Evolutionary conservation across 208 protist species (phyloP), one percentile per base, ranked within the genome.

Genomic region (Trypanosoma conorhini): DNA sequence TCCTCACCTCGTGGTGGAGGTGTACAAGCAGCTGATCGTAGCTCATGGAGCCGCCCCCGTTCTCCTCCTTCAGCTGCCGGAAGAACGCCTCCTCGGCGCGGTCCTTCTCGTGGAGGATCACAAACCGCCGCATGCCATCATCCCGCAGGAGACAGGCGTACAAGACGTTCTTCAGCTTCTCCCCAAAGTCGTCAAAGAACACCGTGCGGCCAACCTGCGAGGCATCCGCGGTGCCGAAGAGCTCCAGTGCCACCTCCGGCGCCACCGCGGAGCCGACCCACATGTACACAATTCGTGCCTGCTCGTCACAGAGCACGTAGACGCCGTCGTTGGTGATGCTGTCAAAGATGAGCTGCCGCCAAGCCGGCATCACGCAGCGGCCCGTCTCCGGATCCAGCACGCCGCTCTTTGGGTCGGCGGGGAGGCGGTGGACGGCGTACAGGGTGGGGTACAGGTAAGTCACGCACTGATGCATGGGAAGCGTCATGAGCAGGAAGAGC

Each of bases 281-380:
- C 74, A 97, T 35, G 66, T 95, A 97, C 35, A 97, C 87, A 28
- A 89, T 44, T 35, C 79, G 76, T 30, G 84, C 80, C 77, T 89
- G 82, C 76, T 92, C 83, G 72, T 98, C 92, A 68, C 91, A 91
- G 40, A 97, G 74, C 59, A 86, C 74, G 77, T 96, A 96, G 24
- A 91, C 87, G 30, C 92, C 91, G 57, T 87, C 71, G 35, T 52
- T 83, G 0, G 72, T 65, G 51, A 97, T 80, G 63, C 63, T 92
- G 50, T 94, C 88, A 68, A 78, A 88, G 31, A 92, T 73, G 13
- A 96, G 82, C 70, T 91, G 88, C 38, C 63, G 56, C 59, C 70
- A 85, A 0, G 70, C 62, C 10, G 94, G 94, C 64, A 97, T 61
- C 30, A 86, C 44, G 74, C 86, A 95, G 31, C 71, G 26, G 19